These are phyloP conservation scores for Trypanosoma cruzi DNA, from an alignment of 208 protist species.

Conservation along the genomic window DNA sequence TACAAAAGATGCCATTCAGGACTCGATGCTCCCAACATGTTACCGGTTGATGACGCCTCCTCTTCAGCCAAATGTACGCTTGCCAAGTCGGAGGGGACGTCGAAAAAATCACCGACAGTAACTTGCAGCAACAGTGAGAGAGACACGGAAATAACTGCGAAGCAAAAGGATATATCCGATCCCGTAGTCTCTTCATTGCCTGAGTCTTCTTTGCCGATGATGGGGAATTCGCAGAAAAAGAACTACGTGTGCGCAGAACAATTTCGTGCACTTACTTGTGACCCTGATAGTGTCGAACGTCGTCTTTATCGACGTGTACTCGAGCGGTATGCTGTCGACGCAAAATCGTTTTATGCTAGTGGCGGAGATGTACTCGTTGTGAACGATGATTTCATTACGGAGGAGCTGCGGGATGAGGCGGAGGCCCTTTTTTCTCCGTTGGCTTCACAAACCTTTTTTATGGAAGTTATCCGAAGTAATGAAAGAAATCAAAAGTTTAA, in stretches of 20 bases:
- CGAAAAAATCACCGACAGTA: background rate
- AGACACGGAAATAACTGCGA: background rate
- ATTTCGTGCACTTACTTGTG: slow-evolving; percentile 57
- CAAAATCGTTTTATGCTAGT: slow-evolving; percentile 63
- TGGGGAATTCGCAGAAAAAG: slow-evolving; percentile 7
- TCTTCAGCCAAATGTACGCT: background rate
- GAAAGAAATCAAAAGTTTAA: slow-evolving; percentile 53
- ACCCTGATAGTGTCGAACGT: slow-evolving; percentile 56
- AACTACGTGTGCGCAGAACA: slow-evolving; percentile 54
- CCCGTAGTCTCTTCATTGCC: background rate
- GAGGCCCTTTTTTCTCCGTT: slow-evolving; percentile 61
- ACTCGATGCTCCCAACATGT: background rate
- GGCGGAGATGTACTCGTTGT: slow-evolving; percentile 82
- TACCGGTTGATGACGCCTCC: background rate
- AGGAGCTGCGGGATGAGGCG: slow-evolving; percentile 71
- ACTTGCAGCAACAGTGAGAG: background rate
- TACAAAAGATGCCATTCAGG: slow-evolving; percentile 17
- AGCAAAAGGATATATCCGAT: background rate
- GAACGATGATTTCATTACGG: slow-evolving; percentile 87
- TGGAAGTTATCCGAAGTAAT: slow-evolving; percentile 76
- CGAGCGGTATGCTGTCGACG: slow-evolving; percentile 57
- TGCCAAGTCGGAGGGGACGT: background rate
- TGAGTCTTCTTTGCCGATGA: background rate
- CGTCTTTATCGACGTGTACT: slow-evolving; percentile 71
- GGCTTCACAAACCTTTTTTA: slow-evolving; percentile 66